phyloP scores from a whole-genome alignment of 176 grass and related monocot species.

The Cenchrus purpureus region DNA sequence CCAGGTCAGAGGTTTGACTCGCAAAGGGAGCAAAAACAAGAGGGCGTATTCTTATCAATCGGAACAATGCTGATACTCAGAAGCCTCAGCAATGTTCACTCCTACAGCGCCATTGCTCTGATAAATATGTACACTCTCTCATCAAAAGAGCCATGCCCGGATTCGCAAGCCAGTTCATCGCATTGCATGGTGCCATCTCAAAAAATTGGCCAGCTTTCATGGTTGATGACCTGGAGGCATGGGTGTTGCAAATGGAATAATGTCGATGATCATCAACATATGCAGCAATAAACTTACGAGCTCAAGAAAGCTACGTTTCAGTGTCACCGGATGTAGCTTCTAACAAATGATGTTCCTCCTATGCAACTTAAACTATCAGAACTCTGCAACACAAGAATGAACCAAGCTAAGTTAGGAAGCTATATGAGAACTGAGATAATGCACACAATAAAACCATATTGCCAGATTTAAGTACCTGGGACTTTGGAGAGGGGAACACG shows the following conservation, averaged over 20 bases:
- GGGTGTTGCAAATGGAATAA: constrained; percentile 13
- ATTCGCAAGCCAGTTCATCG: constrained; percentile 29
- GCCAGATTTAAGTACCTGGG: constrained; percentile 57
- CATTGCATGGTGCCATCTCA: constrained; percentile 34
- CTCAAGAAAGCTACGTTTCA: neutral
- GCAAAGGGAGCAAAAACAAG: constrained; percentile 26
- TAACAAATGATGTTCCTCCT: constrained; percentile 80
- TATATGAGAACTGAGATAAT: neutral
- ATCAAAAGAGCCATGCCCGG: neutral
- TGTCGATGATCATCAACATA: constrained; percentile 34
- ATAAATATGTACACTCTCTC: constrained; percentile 56
- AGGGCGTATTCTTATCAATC: constrained; percentile 27
- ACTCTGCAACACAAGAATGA: constrained; percentile 51
- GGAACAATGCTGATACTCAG: neutral
- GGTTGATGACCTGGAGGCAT: constrained; percentile 30
- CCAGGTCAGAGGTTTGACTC: constrained; percentile 21
- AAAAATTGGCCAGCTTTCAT: constrained; percentile 41
- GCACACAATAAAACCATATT: neutral
- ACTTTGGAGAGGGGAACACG: constrained; percentile 98
- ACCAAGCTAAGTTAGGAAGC: constrained; percentile 1
- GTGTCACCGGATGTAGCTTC: constrained; percentile 91
- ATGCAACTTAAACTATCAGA: constrained; percentile 86
- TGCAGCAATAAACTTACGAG: constrained; percentile 31
- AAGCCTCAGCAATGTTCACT: neutral
- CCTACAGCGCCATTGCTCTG: neutral